phyloP scores from a whole-genome alignment of 2,329 filamentous ascomycete species.

The Colletotrichum sp. region DNA sequence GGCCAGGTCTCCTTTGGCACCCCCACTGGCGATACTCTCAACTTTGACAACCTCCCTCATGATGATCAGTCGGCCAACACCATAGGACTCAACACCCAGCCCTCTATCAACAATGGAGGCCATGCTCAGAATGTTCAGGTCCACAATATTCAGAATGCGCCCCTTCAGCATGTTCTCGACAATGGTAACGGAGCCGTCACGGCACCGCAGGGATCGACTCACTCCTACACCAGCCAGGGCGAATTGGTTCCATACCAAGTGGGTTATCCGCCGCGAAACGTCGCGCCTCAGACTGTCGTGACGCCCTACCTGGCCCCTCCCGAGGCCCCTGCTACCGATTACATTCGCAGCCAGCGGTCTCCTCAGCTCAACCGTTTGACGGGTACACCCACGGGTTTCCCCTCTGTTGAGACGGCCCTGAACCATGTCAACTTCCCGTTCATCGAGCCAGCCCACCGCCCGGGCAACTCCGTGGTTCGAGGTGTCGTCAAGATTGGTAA shows the following conservation, averaged over 20 bases:
- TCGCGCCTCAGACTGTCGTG: neutral
- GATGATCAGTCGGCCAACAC: neutral
- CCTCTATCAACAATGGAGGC: neutral
- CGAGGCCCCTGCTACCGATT: constrained; percentile 7
- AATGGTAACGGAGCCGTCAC: neutral
- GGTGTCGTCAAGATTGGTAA: constrained; percentile 57
- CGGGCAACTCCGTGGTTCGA: constrained; percentile 14
- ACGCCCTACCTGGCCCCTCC: neutral
- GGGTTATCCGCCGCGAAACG: neutral
- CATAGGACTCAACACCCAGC: neutral
- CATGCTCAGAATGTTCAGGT: neutral
- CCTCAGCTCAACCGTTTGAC: constrained; percentile 40
- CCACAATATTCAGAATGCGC: neutral
- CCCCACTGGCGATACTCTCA: neutral
- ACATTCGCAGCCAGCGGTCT: constrained; percentile 35
- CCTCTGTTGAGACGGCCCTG: constrained; percentile 38
- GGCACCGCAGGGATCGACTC: neutral
- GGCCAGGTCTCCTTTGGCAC: neutral
- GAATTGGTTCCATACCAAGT: constrained; percentile 4
- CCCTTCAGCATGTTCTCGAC: neutral
- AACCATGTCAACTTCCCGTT: constrained; percentile 50
- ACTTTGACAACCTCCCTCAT: neutral
- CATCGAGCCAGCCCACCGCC: constrained; percentile 37
- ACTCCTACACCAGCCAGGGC: neutral
- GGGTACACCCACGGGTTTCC: constrained; percentile 33